Conservation (phyloP, 148 eudicot genomes). For the Chenopodium suecicum region DNA sequence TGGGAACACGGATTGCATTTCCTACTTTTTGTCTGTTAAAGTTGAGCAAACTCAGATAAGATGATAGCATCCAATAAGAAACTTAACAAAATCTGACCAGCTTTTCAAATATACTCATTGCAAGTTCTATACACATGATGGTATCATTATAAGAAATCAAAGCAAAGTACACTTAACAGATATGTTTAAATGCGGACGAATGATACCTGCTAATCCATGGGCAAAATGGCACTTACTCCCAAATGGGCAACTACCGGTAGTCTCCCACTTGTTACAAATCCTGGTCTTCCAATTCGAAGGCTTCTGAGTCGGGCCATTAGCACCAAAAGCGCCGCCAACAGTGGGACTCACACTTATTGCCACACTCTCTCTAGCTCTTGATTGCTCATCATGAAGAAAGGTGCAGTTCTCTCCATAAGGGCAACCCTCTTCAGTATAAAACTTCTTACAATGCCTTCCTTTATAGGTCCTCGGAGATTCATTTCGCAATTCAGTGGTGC, state of each 20-base stretch:
- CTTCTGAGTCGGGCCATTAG: slow-evolving; percentile 44
- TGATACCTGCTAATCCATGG: slow-evolving; percentile 45
- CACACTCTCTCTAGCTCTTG: slow-evolving; percentile 78
- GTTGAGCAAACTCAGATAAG: neutral
- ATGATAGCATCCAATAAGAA: neutral
- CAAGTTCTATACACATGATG: neutral
- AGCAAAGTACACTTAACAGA: neutral
- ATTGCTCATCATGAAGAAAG: slow-evolving; percentile 92
- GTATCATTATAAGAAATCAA: neutral
- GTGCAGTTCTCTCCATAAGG: slow-evolving; percentile 92
- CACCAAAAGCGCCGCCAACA: slow-evolving; percentile 42
- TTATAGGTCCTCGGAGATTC: slow-evolving; percentile 85
- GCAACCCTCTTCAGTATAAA: slow-evolving; percentile 86
- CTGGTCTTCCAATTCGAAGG: slow-evolving; percentile 97
- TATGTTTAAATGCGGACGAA: neutral
- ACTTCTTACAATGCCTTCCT: slow-evolving; percentile 91
- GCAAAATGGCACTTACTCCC: slow-evolving; percentile 98
- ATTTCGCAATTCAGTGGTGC: slow-evolving; percentile 37
- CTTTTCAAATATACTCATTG: too few species aligned
- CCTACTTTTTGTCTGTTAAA: slow-evolving; percentile 6
- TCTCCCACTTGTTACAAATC: slow-evolving; percentile 97
- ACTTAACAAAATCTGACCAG: neutral
- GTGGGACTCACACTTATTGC: slow-evolving; percentile 44
- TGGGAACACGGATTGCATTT: neutral
- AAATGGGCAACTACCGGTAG: slow-evolving; percentile 93